Conservation (phyloP, 2,329 filamentous ascomycete genomes). For the Tolypocladium ovalisporum region DNA sequence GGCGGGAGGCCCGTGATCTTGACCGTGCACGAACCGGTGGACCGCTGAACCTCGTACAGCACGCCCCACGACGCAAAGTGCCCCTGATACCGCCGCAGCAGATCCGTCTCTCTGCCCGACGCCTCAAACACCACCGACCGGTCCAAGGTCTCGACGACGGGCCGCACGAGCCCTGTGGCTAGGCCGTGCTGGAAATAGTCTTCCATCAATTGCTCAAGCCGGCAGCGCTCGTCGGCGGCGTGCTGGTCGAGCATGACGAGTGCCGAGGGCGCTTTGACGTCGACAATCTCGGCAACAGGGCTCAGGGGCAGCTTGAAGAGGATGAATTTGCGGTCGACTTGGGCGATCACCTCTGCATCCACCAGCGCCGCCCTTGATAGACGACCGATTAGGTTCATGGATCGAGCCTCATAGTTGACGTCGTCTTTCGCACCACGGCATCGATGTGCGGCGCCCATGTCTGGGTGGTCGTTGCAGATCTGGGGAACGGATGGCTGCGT, state of each 20-base stretch:
- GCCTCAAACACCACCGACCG: constrained; percentile 56
- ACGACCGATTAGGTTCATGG: constrained; percentile 22
- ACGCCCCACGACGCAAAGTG: constrained; percentile 71
- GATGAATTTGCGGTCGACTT: constrained; percentile 88
- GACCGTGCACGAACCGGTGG: constrained; percentile 18
- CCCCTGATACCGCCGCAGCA: constrained; percentile 41
- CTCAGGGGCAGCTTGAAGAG: constrained; percentile 45
- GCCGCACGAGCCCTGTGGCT: constrained; percentile 3
- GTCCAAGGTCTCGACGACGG: constrained; percentile 26
- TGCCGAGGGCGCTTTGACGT: constrained; percentile 26
- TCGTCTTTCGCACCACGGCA: constrained; percentile 4
- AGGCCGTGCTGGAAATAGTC: constrained; percentile 30
- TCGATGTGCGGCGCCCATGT: neutral
- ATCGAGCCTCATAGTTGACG: constrained; percentile 18
- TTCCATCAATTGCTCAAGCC: constrained; percentile 61
- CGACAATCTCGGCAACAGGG: neutral
- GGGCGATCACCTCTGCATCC: constrained; percentile 57
- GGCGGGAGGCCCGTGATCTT: constrained; percentile 53
- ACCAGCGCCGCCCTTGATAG: constrained; percentile 53
- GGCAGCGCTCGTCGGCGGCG: constrained; percentile 81
- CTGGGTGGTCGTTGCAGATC: constrained; percentile 13
- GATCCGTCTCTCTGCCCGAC: constrained; percentile 42
- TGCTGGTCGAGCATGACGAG: constrained; percentile 85
- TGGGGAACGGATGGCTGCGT: constrained; percentile 34
- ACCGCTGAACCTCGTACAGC: constrained; percentile 37